A percentile compares a stretch with the other conserved stretches of the same genome.
phyloP scores from a whole-genome alignment of 2,329 filamentous ascomycete species.

The Pezicula radicicola region DNA sequence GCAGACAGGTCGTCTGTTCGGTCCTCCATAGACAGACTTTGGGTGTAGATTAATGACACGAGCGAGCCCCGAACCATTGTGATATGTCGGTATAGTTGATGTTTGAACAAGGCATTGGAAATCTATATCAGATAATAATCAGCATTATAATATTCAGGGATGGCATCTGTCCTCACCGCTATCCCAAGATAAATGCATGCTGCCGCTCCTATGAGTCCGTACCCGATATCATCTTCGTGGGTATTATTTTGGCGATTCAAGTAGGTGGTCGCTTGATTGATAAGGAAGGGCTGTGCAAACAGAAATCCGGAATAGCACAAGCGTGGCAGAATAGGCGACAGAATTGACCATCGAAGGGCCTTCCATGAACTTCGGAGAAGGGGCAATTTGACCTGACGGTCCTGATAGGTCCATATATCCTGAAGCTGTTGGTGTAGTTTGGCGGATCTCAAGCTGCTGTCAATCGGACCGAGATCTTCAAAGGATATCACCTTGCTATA shows the following conservation, averaged over 20 bases:
- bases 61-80: conserved; percentile 39
- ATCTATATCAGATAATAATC: background rate
- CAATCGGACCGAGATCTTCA: conserved; percentile 1
- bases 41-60: conserved; percentile 46
- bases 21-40: conserved; percentile 33
- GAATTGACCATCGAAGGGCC: background rate
- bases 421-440: too few species aligned
- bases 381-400: background rate
- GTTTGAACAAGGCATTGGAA: conserved; percentile 17
- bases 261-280: conserved; percentile 7
- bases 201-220: conserved; percentile 20
- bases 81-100: conserved; percentile 36
- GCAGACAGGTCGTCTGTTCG: conserved; percentile 28
- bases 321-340: conserved; percentile 5
- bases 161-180: conserved; percentile 2
- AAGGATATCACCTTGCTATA: background rate
- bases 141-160: background rate
- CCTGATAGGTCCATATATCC: background rate
- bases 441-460: background rate
- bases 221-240: conserved; percentile 4
- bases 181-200: conserved; percentile 20
- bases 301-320: conserved; percentile 7
- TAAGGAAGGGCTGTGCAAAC: conserved; percentile 15
- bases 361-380: background rate
- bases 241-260: background rate